Evolutionary conservation across 805 yeast species (phyloP).

Genomic region (Wickerhamiella parazyma): DNA sequence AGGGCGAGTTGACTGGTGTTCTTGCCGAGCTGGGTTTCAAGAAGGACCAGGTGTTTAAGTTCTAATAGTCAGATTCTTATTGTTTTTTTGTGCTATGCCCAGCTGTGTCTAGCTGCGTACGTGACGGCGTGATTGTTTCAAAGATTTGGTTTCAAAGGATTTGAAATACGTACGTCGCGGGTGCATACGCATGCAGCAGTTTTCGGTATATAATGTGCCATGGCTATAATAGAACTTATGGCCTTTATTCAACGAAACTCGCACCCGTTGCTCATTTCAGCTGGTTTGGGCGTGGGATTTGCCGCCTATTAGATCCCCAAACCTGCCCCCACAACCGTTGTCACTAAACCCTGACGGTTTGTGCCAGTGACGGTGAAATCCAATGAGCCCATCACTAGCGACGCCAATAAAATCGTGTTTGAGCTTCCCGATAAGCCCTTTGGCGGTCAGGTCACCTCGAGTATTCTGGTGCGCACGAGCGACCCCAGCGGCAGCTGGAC

Average conservation of each 20-base stretch:
- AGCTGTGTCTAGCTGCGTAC: too few relatives aligned
- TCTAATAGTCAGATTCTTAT: slow-evolving; percentile 28
- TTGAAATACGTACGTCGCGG: neutral
- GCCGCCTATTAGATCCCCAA: neutral
- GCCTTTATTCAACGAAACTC: too few relatives aligned
- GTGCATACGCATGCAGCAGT: neutral
- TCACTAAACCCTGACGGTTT: neutral
- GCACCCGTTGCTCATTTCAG: neutral
- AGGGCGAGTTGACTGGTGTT: slow-evolving; percentile 86
- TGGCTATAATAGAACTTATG: too few relatives aligned
- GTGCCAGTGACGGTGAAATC: neutral
- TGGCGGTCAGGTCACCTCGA: slow-evolving; percentile 63
- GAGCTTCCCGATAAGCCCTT: slow-evolving; percentile 37
- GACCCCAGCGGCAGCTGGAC: slow-evolving; percentile 69
- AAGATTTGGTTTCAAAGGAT: neutral
- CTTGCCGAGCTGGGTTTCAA: slow-evolving; percentile 78
- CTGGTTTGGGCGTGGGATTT: neutral
- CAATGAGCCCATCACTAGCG: neutral
- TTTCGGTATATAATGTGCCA: too few relatives aligned
- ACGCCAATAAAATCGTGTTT: neutral
- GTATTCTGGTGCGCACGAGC: slow-evolving; percentile 63
- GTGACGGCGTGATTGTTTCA: neutral
- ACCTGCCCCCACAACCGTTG: neutral
- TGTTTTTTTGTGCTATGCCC: too few relatives aligned
- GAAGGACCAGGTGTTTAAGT: slow-evolving; percentile 81